phyloP scores from a whole-genome alignment of 495 filamentous ascomycete genomes.

The Penicillium bovifimosum region DNA sequence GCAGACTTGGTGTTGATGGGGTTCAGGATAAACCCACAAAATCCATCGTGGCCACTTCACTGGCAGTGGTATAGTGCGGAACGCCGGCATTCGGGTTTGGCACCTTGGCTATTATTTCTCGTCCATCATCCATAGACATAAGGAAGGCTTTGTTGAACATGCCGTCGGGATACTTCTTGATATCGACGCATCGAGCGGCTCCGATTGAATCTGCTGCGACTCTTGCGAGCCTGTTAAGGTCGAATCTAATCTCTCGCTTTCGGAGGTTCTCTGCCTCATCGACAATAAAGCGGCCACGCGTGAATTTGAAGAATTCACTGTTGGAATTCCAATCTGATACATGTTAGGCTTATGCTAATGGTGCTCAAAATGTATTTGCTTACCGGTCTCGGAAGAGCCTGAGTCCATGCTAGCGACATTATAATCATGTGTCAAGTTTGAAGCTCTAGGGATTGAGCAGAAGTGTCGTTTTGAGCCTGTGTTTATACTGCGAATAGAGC shows the following conservation, averaged over 20 bases:
- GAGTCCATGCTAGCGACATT: background rate
- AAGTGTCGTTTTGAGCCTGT: conserved; percentile 8
- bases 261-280: conserved; percentile 30
- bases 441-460: conserved; percentile 10
- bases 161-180: conserved; percentile 32
- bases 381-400: conserved; percentile 15
- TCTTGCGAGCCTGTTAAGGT: conserved; percentile 29
- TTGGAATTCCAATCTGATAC: conserved; percentile 29
- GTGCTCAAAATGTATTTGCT: conserved; percentile 5
- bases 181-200: conserved; percentile 24
- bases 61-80: conserved; percentile 29
- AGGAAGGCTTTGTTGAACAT: conserved; percentile 39
- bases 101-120: conserved; percentile 31
- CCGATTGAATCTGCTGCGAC: conserved; percentile 33
- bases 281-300: conserved; percentile 32
- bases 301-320: conserved; percentile 33
- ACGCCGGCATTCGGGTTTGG: conserved; percentile 35
- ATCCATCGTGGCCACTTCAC: conserved; percentile 40
- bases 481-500: conserved; percentile 7
- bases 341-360: conserved; percentile 10
- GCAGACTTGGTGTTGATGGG: background rate
- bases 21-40: conserved; percentile 24
- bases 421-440: conserved; percentile 2
- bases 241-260: conserved; percentile 31
- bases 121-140: conserved; percentile 39